These are phyloP conservation scores for Rhizophagus clarus DNA, from an alignment of 192 early-diverging fungal species.

Conservation along the genomic window DNA sequence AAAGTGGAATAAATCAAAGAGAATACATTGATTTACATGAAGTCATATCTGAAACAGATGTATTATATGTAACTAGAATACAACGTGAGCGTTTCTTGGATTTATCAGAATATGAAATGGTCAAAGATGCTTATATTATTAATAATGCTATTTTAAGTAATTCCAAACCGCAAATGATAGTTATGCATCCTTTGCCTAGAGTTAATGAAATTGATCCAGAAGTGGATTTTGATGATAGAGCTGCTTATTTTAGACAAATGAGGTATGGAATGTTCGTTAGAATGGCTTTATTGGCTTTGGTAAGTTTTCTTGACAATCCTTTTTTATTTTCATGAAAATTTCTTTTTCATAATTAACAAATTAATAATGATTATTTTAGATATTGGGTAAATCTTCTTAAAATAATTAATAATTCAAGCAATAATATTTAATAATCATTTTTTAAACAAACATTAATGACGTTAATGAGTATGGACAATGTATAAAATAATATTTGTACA, in stretches of 20 bases:
- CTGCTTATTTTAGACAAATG: slow-evolving; percentile 99
- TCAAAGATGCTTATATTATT: slow-evolving; percentile 79
- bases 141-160: slow-evolving; percentile 83
- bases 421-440: neutral
- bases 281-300: slow-evolving; percentile 95
- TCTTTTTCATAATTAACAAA: too few relatives aligned
- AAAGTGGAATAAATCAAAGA: slow-evolving; percentile 68
- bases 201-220: slow-evolving; percentile 95
- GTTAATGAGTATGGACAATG: too few relatives aligned
- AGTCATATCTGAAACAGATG: slow-evolving; percentile 87
- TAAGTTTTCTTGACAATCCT: slow-evolving; percentile 33
- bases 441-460: too few relatives aligned
- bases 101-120: slow-evolving; percentile 77
- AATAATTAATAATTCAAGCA: too few relatives aligned
- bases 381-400: too few relatives aligned
- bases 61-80: slow-evolving; percentile 95
- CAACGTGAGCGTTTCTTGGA: slow-evolving; percentile 92
- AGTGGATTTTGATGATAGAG: slow-evolving; percentile 96
- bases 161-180: slow-evolving; percentile 95
- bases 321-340: too few relatives aligned
- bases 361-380: too few relatives aligned
- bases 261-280: slow-evolving; percentile 95
- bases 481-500: too few relatives aligned
- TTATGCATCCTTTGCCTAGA: slow-evolving; percentile 98
- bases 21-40: slow-evolving; percentile 75